Evolutionary conservation across 148 eudicot genomes (phyloP).

Genomic region (Nepenthes gracilis): DNA sequence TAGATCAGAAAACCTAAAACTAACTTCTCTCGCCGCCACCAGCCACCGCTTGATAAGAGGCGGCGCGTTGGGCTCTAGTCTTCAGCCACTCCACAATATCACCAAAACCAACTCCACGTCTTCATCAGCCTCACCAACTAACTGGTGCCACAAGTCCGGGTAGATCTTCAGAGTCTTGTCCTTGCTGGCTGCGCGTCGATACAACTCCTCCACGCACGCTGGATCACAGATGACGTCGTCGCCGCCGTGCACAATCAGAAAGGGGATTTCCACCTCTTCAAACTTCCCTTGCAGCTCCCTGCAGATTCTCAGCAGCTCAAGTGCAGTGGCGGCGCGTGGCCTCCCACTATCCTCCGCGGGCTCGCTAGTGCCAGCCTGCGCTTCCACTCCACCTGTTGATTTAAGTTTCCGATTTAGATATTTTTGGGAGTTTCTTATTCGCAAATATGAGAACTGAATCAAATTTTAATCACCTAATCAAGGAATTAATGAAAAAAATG

Average conservation of each 20-base stretch:
- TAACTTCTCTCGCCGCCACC: neutral
- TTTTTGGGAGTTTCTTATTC: too few species aligned
- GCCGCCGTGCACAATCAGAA: slow-evolving; percentile 72
- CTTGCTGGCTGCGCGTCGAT: slow-evolving; percentile 48
- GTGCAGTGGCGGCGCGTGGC: slow-evolving; percentile 89
- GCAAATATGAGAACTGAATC: neutral
- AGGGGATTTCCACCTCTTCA: slow-evolving; percentile 51
- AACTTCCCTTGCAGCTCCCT: slow-evolving; percentile 57
- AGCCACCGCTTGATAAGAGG: neutral
- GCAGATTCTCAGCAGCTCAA: slow-evolving; percentile 69
- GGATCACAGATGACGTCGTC: slow-evolving; percentile 83
- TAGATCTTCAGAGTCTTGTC: slow-evolving; percentile 75
- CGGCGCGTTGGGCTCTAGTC: slow-evolving; percentile 37
- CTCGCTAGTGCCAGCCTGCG: slow-evolving; percentile 67
- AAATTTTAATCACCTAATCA: neutral
- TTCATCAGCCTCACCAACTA: slow-evolving; percentile 72
- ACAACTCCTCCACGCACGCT: slow-evolving; percentile 65
- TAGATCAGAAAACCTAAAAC: too few species aligned
- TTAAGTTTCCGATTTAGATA: too few species aligned
- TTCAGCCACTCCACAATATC: slow-evolving; percentile 72
- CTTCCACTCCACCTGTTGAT: slow-evolving; percentile 67
- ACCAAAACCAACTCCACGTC: slow-evolving; percentile 67
- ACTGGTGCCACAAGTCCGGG: slow-evolving; percentile 95
- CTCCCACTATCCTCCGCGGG: slow-evolving; percentile 50
- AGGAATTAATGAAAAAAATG: neutral